Evolutionary conservation across 108 stramenopile genomes (phyloP), one percentile per base, ranked within the genome.

Genomic region (Thalassiosira profunda): DNA sequence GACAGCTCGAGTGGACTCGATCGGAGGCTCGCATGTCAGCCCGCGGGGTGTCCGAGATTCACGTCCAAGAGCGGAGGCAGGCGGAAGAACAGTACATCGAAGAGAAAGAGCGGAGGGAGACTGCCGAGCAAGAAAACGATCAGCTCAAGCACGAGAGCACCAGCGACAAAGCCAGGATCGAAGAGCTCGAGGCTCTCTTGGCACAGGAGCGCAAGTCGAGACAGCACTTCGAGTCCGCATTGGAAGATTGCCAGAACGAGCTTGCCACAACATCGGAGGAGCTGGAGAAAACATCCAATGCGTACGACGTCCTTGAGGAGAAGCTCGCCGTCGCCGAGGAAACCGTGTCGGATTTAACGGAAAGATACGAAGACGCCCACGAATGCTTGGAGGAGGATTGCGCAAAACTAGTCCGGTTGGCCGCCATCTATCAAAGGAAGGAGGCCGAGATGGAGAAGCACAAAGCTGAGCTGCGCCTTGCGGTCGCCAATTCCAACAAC

Each of bases 351-450:
- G 38, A 61, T 36, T 12, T 78, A 28, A 51, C 47, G 3, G 48
- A 57, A 28, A 28, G 20, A 14, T 61, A 47, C 37, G 26, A 65
- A 44, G 76, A 70, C 12, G 31, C 55, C 17, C 57, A 64, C 47
- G 26, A 34, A 4, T 58, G 28, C 29, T 49, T 77, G 24, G 76
- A 77, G 41, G 63, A 77, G 49, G 64, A 56, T 17, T 77, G 76
- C 29, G 59, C 52, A 11, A 77, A 77, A 51, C 57, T 77, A 4
- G 40, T 77, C 53, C 69, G 45, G 21, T 59, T 70, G n/a, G 48
- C 76, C 1, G 26, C 37, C 31, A 64, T 77, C 24, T 64, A 70
- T 64, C 76, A 70, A 69, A 58, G 18, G 25, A 77, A 70, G 14
- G 76, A 64, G 29, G 49, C 31, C 14, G 67, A 63, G n/a, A 70